Conservation (phyloP, 2,329 filamentous ascomycete species). For the Nigrospora oryzae region DNA sequence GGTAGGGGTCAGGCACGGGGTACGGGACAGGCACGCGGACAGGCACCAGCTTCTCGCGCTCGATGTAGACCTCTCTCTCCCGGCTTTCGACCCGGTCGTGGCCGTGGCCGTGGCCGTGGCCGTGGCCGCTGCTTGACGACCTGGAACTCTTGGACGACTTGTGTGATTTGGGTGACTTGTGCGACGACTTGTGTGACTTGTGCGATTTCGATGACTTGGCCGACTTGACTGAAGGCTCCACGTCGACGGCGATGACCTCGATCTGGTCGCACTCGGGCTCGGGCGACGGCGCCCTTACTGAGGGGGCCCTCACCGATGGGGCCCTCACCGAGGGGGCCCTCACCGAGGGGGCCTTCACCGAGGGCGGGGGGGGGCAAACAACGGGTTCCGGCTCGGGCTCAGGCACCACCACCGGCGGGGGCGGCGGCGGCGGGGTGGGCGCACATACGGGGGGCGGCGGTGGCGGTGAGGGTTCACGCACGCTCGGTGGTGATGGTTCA, state of each 20-base stretch:
- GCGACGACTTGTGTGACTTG: constrained; percentile 7
- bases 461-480: background rate
- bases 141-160: constrained; percentile 13
- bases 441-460: constrained; percentile 8
- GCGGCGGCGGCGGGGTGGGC: background rate
- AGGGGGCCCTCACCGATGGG: constrained; percentile 3
- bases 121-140: constrained; percentile 14
- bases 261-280: constrained; percentile 19
- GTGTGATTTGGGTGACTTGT: constrained; percentile 5
- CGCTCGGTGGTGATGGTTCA: constrained; percentile 3
- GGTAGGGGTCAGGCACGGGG: constrained; percentile 31
- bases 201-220: constrained; percentile 19
- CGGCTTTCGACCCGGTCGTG: constrained; percentile 13
- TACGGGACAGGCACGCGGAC: constrained; percentile 30
- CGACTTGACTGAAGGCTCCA: constrained; percentile 23
- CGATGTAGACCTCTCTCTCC: constrained; percentile 40
- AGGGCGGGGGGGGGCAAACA: constrained; percentile 8
- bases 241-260: constrained; percentile 33
- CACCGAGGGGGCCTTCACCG: constrained; percentile 1
- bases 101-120: constrained; percentile 19
- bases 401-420: background rate
- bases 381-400: constrained; percentile 6
- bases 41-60: constrained; percentile 40
- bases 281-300: background rate
- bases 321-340: constrained; percentile 1